Conservation (phyloP, 2,329 filamentous ascomycete genomes). For the Penicillium freii region DNA sequence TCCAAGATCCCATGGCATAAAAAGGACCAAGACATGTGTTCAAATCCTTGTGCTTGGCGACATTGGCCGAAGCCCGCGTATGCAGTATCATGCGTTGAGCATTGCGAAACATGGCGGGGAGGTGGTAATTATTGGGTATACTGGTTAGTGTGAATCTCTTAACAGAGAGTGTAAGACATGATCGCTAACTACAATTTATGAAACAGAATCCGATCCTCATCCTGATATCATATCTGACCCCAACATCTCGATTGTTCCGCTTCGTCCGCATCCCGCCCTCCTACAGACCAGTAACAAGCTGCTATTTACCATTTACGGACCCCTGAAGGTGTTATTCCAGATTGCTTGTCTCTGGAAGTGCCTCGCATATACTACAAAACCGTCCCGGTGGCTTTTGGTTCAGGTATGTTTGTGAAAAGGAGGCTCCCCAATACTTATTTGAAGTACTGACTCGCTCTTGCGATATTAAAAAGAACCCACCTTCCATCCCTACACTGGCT, state of each 20-base stretch:
- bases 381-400: constrained; percentile 81
- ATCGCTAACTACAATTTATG: constrained; percentile 8
- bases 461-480: constrained; percentile 68
- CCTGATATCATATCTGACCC: constrained; percentile 70
- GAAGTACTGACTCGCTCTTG: constrained; percentile 2
- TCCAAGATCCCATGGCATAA: constrained; percentile 11
- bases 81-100: constrained; percentile 97
- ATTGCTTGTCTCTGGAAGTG: constrained; percentile 67
- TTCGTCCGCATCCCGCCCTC: constrained; percentile 65
- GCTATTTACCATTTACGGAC: constrained; percentile 74
- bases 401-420: constrained; percentile 52
- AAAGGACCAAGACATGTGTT: constrained; percentile 51
- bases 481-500: constrained; percentile 85
- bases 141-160: constrained; percentile 53
- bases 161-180: not conserved
- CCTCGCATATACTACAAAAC: constrained; percentile 70
- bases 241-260: constrained; percentile 67
- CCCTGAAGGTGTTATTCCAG: constrained; percentile 84
- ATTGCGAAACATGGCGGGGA: constrained; percentile 76
- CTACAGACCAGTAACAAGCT: constrained; percentile 67
- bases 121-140: constrained; percentile 85
- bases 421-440: not conserved
- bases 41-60: constrained; percentile 92
- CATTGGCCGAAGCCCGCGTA: constrained; percentile 90
- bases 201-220: constrained; percentile 72